A percentile compares a stretch with the other conserved stretches of the same genome.
These are phyloP conservation scores for Cystobasidium slooffiae DNA, from an alignment of 1,284 basidiomycete genomes.

Conservation along the genomic window DNA sequence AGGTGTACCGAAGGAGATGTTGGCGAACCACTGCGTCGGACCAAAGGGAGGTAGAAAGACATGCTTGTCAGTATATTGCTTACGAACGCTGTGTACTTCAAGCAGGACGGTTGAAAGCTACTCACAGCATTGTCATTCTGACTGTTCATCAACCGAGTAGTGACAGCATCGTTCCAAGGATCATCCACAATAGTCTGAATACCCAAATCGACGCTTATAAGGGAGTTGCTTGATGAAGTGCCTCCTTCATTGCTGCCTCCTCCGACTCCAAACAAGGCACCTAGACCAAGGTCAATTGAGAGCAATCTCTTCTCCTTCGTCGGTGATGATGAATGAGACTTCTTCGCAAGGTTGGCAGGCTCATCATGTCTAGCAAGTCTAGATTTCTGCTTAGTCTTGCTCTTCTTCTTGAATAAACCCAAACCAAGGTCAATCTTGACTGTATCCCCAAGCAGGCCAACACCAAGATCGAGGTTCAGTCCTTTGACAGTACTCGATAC, in stretches of 20 bases:
- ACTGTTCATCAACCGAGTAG: slow-evolving; percentile 33
- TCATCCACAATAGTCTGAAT: slow-evolving; percentile 21
- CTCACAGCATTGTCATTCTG: slow-evolving; percentile 42
- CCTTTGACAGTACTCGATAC: neutral
- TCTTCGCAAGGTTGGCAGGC: neutral
- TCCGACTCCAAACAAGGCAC: neutral
- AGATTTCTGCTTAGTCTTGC: neutral
- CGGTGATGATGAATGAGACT: neutral
- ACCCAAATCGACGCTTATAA: slow-evolving; percentile 7
- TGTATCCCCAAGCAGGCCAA: neutral
- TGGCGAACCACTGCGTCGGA: slow-evolving; percentile 30
- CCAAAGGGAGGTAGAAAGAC: neutral
- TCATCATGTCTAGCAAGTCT: slow-evolving; percentile 3
- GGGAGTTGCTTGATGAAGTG: neutral
- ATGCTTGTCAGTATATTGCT: neutral
- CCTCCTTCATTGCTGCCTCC: neutral
- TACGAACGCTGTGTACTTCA: neutral
- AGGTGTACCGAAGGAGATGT: slow-evolving; percentile 37
- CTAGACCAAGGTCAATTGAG: neutral
- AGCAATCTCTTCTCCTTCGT: neutral
- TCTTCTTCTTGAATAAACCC: neutral
- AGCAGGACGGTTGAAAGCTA: neutral
- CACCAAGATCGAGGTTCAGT: slow-evolving; percentile 5
- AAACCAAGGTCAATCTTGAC: slow-evolving; percentile 16
- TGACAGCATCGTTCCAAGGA: slow-evolving; percentile 18